Evolutionary conservation across 2,329 filamentous ascomycete genomes (phyloP).

Genomic region (Pleomassaria siparia): DNA sequence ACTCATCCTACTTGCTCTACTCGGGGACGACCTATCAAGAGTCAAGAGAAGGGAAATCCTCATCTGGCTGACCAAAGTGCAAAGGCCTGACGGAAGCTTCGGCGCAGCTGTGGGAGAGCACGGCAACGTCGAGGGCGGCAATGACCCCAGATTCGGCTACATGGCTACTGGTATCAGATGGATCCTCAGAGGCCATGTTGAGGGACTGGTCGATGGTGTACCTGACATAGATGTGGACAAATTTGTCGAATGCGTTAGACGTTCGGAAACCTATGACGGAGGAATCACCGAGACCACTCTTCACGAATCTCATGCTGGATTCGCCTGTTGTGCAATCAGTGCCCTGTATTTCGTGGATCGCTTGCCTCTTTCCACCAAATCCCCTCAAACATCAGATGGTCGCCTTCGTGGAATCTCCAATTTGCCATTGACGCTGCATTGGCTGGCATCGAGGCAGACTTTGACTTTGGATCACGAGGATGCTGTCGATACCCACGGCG

Average conservation of each 20-base stretch:
- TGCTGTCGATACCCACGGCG: conserved; percentile 38
- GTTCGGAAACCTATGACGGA: conserved; percentile 76
- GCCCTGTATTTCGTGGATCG: conserved; percentile 75
- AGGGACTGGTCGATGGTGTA: conserved; percentile 56
- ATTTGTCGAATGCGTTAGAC: conserved; percentile 70
- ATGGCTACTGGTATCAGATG: conserved; percentile 79
- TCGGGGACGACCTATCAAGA: conserved; percentile 62
- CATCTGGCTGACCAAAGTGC: conserved; percentile 72
- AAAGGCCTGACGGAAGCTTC: conserved; percentile 85
- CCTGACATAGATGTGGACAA: conserved; percentile 74
- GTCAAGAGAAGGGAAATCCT: conserved; percentile 70
- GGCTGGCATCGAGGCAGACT: conserved; percentile 53
- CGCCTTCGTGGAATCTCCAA: conserved; percentile 39
- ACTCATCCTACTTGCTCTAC: conserved; percentile 68
- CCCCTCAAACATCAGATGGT: conserved; percentile 25
- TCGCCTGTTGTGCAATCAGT: conserved; percentile 84
- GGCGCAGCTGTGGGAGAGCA: conserved; percentile 72
- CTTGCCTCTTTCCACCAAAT: conserved; percentile 41
- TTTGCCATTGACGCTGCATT: conserved; percentile 45
- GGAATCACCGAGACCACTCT: conserved; percentile 77
- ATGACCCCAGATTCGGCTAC: conserved; percentile 87
- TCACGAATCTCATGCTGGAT: conserved; percentile 86
- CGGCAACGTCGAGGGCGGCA: conserved; percentile 69
- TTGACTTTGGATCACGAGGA: conserved; percentile 47
- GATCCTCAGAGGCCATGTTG: conserved; percentile 68